These are phyloP conservation scores for Laguncularia racemosa DNA, from an alignment of 345 rosid species.

Conservation along the genomic window DNA sequence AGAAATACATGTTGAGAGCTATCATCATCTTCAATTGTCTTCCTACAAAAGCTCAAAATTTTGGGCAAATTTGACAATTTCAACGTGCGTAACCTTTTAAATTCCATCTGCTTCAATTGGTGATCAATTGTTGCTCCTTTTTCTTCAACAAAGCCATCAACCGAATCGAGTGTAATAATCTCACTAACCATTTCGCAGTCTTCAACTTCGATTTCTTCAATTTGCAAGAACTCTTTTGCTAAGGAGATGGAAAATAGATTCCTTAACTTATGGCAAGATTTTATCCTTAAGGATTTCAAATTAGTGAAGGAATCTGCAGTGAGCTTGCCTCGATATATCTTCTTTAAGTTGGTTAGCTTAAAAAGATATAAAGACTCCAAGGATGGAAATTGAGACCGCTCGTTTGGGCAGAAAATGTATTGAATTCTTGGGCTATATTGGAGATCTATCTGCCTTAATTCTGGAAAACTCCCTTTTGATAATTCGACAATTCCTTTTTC, in stretches of 20 bases:
- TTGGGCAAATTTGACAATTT: no score
- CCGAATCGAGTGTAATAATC: constrained; percentile 1
- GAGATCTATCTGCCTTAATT: constrained; percentile 10
- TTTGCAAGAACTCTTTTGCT: constrained; percentile 2
- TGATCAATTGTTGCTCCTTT: no score
- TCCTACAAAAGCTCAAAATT: no score
- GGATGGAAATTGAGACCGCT: neutral
- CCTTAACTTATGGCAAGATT: constrained; percentile 8
- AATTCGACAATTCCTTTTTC: constrained; percentile 4
- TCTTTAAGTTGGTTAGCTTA: constrained; percentile 10
- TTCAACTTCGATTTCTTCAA: constrained; percentile 8
- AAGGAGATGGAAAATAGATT: constrained; percentile 12
- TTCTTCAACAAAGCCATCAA: no score
- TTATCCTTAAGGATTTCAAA: constrained; percentile 5
- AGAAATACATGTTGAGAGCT: no score
- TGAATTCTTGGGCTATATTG: neutral
- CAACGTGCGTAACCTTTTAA: no score
- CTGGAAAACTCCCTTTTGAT: constrained; percentile 8
- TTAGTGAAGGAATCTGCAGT: constrained; percentile 5
- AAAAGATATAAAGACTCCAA: neutral
- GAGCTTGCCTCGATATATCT: constrained; percentile 2
- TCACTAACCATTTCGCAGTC: neutral
- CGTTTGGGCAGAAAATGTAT: neutral
- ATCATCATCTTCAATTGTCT: no score
- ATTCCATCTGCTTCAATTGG: no score